Conservation (phyloP, 768 basidiomycete species). For the Pseudohyphozyma bogoriensis region DNA sequence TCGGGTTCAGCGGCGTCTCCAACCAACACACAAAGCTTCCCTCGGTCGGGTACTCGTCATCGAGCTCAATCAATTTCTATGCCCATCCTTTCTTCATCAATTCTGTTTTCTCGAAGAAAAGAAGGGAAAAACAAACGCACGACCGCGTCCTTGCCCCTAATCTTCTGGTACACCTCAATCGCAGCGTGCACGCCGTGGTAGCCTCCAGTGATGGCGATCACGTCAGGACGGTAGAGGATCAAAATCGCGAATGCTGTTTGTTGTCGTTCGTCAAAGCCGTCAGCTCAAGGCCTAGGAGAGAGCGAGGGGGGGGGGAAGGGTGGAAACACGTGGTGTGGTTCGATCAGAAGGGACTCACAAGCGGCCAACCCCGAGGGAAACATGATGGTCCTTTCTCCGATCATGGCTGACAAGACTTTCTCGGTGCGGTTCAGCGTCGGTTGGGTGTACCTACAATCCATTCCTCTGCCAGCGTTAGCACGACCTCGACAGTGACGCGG, state of each 20-base stretch:
- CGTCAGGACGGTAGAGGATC: slow-evolving; percentile 58
- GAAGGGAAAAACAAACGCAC: slow-evolving; percentile 32
- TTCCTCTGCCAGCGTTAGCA: slow-evolving; percentile 39
- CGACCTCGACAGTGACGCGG: no score
- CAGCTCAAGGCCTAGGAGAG: no score
- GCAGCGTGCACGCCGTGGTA: slow-evolving; percentile 64
- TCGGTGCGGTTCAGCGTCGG: slow-evolving; percentile 44
- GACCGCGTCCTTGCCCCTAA: slow-evolving; percentile 41
- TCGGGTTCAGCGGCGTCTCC: slow-evolving; percentile 80
- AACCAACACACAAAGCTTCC: slow-evolving; percentile 61
- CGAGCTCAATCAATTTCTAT: slow-evolving; percentile 41
- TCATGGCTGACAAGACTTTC: slow-evolving; percentile 46
- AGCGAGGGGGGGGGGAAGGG: no score
- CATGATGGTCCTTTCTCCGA: slow-evolving; percentile 17
- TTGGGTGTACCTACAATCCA: slow-evolving; percentile 22
- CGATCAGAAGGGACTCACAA: no score
- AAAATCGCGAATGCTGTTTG: slow-evolving; percentile 63
- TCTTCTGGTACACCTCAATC: slow-evolving; percentile 54
- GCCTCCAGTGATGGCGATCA: slow-evolving; percentile 63
- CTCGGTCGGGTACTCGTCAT: slow-evolving; percentile 58
- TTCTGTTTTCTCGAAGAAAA: no score
- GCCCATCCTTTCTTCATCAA: neutral
- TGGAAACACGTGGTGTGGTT: no score
- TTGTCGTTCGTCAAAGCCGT: no score
- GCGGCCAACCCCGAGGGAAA: slow-evolving; percentile 62